These are phyloP conservation scores for Pseudogymnoascus sp. DNA, from an alignment of 2,329 filamentous ascomycete genomes.

Conservation along the genomic window DNA sequence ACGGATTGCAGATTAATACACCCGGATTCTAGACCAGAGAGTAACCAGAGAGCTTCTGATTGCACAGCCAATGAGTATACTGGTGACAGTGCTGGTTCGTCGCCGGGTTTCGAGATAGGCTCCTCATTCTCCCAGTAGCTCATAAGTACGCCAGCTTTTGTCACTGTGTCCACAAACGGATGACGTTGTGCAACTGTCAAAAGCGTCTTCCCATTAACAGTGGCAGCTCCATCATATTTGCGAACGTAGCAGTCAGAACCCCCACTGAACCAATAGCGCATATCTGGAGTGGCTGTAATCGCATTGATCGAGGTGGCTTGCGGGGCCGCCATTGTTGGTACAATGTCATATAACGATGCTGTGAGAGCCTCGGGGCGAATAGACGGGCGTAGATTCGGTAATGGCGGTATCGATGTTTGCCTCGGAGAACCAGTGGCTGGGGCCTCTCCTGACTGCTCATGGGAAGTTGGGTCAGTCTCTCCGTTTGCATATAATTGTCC, in stretches of 20 bases:
- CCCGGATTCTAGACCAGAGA: conserved; percentile 85
- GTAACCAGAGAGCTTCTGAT: conserved; percentile 80
- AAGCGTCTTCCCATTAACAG: conserved; percentile 88
- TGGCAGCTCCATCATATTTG: conserved; percentile 92
- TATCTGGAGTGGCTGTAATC: conserved; percentile 83
- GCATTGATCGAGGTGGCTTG: conserved; percentile 95
- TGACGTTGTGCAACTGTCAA: conserved; percentile 93
- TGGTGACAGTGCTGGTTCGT: conserved; percentile 67
- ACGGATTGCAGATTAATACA: conserved; percentile 90
- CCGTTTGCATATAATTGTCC: conserved; percentile 20
- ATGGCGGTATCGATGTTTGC: conserved; percentile 29
- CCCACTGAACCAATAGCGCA: conserved; percentile 90
- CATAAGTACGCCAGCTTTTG: conserved; percentile 87
- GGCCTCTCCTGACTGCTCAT: conserved; percentile 23
- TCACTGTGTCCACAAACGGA: conserved; percentile 94
- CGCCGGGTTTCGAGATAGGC: conserved; percentile 35
- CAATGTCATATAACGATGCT: conserved; percentile 83
- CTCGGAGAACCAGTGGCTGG: conserved; percentile 27
- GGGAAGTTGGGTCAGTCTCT: conserved; percentile 23
- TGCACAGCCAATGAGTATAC: conserved; percentile 93
- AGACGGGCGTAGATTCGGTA: conserved; percentile 46
- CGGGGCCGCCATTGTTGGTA: conserved; percentile 92
- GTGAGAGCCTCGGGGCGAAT: conserved; percentile 73
- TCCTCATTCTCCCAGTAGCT: conserved; percentile 99
- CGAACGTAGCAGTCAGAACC: conserved; percentile 93